phyloP scores from a whole-genome alignment of 768 basidiomycete species.

The Mycena epipterygia region DNA sequence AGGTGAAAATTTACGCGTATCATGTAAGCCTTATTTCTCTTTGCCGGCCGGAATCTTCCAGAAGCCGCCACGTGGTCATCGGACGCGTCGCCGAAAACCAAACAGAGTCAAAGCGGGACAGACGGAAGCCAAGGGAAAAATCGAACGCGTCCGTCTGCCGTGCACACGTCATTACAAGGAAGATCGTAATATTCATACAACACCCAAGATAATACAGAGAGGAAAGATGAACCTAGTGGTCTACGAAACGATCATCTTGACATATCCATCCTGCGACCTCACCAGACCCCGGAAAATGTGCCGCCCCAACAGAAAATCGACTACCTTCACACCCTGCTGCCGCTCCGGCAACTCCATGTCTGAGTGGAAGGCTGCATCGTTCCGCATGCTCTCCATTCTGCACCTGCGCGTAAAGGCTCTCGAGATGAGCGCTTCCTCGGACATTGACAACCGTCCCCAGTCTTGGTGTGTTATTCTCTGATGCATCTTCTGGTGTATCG shows the following conservation, averaged over 20 bases:
- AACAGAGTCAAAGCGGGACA: background rate
- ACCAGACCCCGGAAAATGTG: slow-evolving; percentile 64
- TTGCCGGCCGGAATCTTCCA: slow-evolving; percentile 30
- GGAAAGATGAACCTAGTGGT: background rate
- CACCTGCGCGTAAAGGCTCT: slow-evolving; percentile 57
- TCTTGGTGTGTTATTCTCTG: slow-evolving; percentile 56
- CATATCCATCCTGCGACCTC: slow-evolving; percentile 53
- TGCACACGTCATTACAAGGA: background rate
- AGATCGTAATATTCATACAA: background rate
- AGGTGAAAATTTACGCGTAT: slow-evolving; percentile 60
- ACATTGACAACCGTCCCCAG: slow-evolving; percentile 49
- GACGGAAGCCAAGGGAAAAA: too few species aligned
- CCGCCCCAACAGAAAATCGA: slow-evolving; percentile 69
- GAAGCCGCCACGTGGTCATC: slow-evolving; percentile 12
- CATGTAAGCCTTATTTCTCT: slow-evolving; percentile 47
- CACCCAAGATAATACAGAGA: slow-evolving; percentile 1
- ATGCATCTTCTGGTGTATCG: slow-evolving; percentile 64
- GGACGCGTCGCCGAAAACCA: background rate
- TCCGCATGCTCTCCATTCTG: slow-evolving; percentile 39
- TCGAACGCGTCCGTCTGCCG: background rate
- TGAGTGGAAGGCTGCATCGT: background rate
- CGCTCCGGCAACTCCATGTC: slow-evolving; percentile 50
- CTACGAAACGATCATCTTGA: slow-evolving; percentile 48
- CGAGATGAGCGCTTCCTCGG: slow-evolving; percentile 48
- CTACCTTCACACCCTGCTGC: slow-evolving; percentile 67